Evolutionary conservation across 495 filamentous ascomycete species (phyloP), one percentile per base, ranked within the genome.

Genomic region (Amphirosellinia nigrospora): DNA sequence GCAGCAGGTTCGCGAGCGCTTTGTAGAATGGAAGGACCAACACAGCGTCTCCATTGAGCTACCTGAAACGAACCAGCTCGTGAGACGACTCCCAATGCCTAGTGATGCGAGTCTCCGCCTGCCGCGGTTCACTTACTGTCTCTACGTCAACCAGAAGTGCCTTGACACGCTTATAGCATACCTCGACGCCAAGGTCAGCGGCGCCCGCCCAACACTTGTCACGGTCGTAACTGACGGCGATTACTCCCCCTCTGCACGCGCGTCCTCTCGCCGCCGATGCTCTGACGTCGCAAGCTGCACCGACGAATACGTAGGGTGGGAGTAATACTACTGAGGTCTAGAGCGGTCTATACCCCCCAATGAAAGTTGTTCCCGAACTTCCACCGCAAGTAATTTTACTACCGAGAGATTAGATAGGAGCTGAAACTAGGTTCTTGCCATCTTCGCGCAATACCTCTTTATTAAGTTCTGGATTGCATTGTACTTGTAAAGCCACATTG

Each of bases 1-100:
- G 41, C 43, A 66, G n/a, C 43, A 70, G 41, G 60, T 70, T 28
- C 39, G 61, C 60, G 45, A 46, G 32, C 61, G 41, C 45, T 70
- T 70, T n/a, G 55, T 55, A 45, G 23, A 52, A 46, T 70, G 61
- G 68, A 34, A 21, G 28, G 36, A 61, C 34, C n/a, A 41, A n/a
- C 36, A 61, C 36, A 41, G 34, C 36, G 36, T 61, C 58, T 21
- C 16, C 0, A 0, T 2, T 4, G 36, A 61, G 58, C 58, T 41
- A 0, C 28, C 36, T 16, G 36, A 61, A 9, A 36, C 21, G 15
- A 21, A 5, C n/a, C 5, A 4, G 1, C 0, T 59, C 10, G 32
- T 15, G 5, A 59, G 55, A 19, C 16, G 38, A 15, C n/a, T n/a
- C n/a, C n/a, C n/a, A n/a, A n/a, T n/a, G n/a, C n/a, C 39, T 7